Evolutionary conservation across 1,139 yeast species (phyloP).

Genomic region (Candida sanyaensis): DNA sequence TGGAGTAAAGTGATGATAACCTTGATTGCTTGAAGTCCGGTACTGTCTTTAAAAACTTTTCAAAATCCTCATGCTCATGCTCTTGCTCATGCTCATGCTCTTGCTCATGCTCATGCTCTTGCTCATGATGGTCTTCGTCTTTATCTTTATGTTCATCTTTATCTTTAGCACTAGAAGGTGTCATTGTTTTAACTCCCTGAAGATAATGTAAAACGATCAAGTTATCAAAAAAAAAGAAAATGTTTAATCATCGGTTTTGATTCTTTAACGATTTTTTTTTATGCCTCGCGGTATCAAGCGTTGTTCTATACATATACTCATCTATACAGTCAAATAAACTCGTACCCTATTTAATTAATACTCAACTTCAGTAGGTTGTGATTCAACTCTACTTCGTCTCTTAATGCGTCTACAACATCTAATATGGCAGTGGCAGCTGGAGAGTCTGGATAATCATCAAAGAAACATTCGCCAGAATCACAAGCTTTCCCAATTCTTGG

Average conservation of each 20-base stretch:
- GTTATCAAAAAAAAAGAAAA: too few relatives aligned
- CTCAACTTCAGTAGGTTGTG: constrained; percentile 16
- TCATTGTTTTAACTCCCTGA: too few relatives aligned
- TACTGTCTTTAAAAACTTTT: constrained; percentile 17
- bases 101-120: neutral
- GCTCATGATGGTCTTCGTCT: too few relatives aligned
- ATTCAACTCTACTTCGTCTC: constrained; percentile 44
- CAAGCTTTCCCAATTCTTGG: constrained; percentile 91
- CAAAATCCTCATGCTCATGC: constrained; percentile 10
- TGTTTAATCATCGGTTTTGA: too few relatives aligned
- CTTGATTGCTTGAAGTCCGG: constrained; percentile 48
- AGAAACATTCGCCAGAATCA: constrained; percentile 85
- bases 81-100: neutral
- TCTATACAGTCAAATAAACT: too few relatives aligned
- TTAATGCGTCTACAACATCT: constrained; percentile 70
- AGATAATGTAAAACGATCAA: too few relatives aligned
- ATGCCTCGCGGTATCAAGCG: too few relatives aligned
- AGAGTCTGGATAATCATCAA: constrained; percentile 84
- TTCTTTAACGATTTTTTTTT: too few relatives aligned
- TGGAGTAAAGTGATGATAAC: constrained; percentile 63
- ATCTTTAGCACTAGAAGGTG: neutral
- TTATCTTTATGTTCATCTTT: neutral
- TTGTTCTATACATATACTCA: too few relatives aligned
- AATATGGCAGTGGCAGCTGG: constrained; percentile 90
- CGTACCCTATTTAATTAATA: neutral